phyloP scores from a whole-genome alignment of 352 stramenopile genomes.

The Thraustochytrium sp. region DNA sequence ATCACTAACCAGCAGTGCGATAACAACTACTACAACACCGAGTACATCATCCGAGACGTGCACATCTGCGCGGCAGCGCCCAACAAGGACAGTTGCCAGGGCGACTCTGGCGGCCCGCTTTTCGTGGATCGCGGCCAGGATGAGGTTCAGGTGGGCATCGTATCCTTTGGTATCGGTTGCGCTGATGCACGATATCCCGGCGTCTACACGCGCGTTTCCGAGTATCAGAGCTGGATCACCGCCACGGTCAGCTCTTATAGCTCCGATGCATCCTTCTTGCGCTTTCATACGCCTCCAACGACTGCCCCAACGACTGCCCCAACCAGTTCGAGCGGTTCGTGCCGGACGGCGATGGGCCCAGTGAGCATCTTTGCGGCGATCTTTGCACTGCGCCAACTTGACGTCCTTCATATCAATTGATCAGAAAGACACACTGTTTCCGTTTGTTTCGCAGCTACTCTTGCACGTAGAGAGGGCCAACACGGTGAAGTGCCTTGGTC shows the following conservation, averaged over 20 bases:
- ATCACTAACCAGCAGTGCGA: neutral
- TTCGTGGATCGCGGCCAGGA: neutral
- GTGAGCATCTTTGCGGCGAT: no score
- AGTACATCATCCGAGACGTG: neutral
- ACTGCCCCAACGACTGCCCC: no score
- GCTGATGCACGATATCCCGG: neutral
- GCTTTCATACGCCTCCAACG: no score
- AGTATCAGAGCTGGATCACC: neutral
- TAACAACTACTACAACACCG: neutral
- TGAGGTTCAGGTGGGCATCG: neutral
- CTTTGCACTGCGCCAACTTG: no score
- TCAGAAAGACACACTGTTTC: no score
- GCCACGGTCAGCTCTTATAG: neutral
- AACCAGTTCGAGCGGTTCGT: no score
- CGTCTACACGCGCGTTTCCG: neutral
- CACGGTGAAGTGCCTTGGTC: no score
- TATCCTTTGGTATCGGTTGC: neutral
- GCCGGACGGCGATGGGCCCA: no score
- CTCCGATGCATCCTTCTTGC: neutral
- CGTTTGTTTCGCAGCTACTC: no score
- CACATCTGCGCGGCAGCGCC: neutral
- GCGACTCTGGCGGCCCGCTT: neutral
- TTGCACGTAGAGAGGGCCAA: no score
- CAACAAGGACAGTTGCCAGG: neutral
- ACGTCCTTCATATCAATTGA: no score